phyloP scores from a whole-genome alignment of 169 alveolate species.

The Plasmodium knowlesi region DNA sequence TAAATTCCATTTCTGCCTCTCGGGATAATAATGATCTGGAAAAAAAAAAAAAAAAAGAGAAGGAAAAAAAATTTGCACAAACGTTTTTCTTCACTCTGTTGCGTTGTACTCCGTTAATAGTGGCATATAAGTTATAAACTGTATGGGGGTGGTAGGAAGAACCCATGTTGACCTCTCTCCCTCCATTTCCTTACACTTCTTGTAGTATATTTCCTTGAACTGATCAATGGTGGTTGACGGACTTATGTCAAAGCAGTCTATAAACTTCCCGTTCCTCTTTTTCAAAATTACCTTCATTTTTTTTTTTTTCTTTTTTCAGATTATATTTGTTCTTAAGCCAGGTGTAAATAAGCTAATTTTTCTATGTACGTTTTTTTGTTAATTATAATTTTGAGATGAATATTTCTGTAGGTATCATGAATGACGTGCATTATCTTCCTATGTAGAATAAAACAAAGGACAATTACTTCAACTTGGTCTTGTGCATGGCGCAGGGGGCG shows the following conservation, averaged over 20 bases:
- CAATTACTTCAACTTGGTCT: background rate
- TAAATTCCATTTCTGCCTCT: slow-evolving; percentile 87
- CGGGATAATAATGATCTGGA: slow-evolving; percentile 87
- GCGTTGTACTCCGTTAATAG: background rate
- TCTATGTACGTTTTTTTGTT: background rate
- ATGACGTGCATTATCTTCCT: slow-evolving; percentile 37
- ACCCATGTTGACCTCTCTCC: background rate
- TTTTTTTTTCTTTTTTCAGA: slow-evolving; percentile 22
- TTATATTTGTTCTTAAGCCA: background rate
- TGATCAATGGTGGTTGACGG: slow-evolving; percentile 83
- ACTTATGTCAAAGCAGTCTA: slow-evolving; percentile 79
- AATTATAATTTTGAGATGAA: background rate
- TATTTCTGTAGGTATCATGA: slow-evolving; percentile 17
- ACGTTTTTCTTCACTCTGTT: background rate
- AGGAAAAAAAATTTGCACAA: background rate
- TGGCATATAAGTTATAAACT: background rate
- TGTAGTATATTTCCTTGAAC: slow-evolving; percentile 76
- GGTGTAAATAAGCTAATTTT: background rate
- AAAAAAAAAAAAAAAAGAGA: background rate
- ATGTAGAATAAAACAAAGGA: background rate
- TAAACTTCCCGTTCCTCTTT: slow-evolving; percentile 82
- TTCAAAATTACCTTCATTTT: slow-evolving; percentile 80
- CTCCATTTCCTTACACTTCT: slow-evolving; percentile 75
- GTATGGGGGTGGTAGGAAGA: background rate
- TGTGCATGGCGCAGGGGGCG: slow-evolving; percentile 5